These are phyloP conservation scores for Ceriops zippeliana DNA, from an alignment of 345 rosid genomes.

Conservation along the genomic window DNA sequence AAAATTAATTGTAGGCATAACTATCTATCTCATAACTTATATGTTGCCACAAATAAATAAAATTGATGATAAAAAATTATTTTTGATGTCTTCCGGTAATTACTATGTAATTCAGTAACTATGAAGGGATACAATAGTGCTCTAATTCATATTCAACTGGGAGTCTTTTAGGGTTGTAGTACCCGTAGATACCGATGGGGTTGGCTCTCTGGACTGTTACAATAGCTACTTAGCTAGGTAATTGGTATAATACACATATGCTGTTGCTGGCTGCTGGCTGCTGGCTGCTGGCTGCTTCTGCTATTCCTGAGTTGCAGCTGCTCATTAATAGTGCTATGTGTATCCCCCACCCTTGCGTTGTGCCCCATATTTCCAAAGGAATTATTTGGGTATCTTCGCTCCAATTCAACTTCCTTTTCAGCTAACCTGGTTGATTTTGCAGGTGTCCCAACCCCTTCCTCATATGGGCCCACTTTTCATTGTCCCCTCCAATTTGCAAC, in stretches of 20 bases:
- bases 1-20: no score
- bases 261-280: neutral
- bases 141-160: no score
- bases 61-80: no score
- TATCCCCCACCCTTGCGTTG: slow-evolving; percentile 2
- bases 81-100: no score
- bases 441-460: slow-evolving; percentile 35
- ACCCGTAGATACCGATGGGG: neutral
- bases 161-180: no score
- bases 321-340: neutral
- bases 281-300: neutral
- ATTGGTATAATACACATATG: neutral
- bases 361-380: slow-evolving; percentile 19
- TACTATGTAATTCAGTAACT: no score
- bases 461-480: slow-evolving; percentile 35
- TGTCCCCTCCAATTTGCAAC: neutral
- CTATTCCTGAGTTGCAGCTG: neutral
- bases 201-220: neutral
- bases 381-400: slow-evolving; percentile 33
- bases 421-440: slow-evolving; percentile 36
- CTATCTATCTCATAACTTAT: no score
- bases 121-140: no score
- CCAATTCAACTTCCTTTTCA: slow-evolving; percentile 19
- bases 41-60: no score
- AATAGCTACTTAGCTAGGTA: neutral